Percentiles rank a stretch among this genome's conserved stretches.
phyloP scores from a whole-genome alignment of 2,329 filamentous ascomycete species.

The Sphaerulina populicola region DNA sequence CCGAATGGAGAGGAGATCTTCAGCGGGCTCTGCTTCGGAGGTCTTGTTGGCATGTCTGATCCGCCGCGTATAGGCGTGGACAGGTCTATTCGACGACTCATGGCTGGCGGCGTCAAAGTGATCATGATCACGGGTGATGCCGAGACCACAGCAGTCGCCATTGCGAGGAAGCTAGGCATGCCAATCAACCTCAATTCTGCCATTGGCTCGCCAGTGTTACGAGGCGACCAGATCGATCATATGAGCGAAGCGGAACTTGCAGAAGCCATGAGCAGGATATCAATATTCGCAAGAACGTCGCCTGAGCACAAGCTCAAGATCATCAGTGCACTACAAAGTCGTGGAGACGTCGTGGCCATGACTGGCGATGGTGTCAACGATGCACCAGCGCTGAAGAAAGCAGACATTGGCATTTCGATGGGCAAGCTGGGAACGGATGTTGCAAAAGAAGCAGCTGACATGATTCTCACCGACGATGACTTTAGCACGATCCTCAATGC shows the following conservation, averaged over 20 bases:
- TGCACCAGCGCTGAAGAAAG: conserved; percentile 90
- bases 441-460: conserved; percentile 90
- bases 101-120: conserved; percentile 90
- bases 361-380: conserved; percentile 98
- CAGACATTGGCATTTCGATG: conserved; percentile 97
- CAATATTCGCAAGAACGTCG: conserved; percentile 91
- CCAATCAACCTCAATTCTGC: conserved; percentile 57
- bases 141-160: conserved; percentile 87
- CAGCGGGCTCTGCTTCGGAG: conserved; percentile 76
- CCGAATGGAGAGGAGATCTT: conserved; percentile 59
- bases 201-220: conserved; percentile 61
- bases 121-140: conserved; percentile 99
- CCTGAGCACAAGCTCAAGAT: conserved; percentile 99
- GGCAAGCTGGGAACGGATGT: conserved; percentile 91
- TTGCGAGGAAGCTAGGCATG: conserved; percentile 94
- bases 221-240: conserved; percentile 83
- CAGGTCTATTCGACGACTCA: conserved; percentile 76
- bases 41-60: conserved; percentile 94
- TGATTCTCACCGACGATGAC: conserved; percentile 84
- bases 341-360: conserved; percentile 97
- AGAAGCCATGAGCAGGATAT: conserved; percentile 76
- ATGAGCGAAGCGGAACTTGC: conserved; percentile 83
- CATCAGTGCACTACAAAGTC: conserved; percentile 77
- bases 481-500: conserved; percentile 87
- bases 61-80: conserved; percentile 85